Evolutionary conservation across 441 rosid genomes (phyloP).

Genomic region (Mallotus repandus): DNA sequence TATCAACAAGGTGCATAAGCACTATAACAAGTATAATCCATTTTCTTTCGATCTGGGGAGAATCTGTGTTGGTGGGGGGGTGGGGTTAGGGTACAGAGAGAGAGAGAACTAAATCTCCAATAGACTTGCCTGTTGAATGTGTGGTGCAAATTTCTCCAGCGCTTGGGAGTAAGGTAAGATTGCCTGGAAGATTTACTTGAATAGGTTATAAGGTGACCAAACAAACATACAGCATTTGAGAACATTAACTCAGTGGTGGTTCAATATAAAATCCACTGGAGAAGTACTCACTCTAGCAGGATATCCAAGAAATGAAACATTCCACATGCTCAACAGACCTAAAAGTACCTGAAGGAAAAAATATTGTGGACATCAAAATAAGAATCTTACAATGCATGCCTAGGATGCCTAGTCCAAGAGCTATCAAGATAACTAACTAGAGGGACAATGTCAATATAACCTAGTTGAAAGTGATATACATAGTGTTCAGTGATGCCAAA

Average conservation of each 20-base stretch:
- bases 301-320: constrained; percentile 91
- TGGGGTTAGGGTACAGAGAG: not conserved
- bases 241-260: constrained; percentile 5
- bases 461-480: not conserved
- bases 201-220: constrained; percentile 3
- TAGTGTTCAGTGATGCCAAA: not conserved
- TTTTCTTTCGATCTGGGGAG: not conserved
- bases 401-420: not conserved
- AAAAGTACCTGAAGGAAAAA: constrained; percentile 64
- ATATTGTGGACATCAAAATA: constrained; percentile 20
- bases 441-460: not conserved
- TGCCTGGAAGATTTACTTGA: constrained; percentile 51
- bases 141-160: constrained; percentile 91
- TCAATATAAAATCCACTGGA: constrained; percentile 20
- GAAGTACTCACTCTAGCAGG: constrained; percentile 75
- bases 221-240: constrained; percentile 1
- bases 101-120: constrained; percentile 13
- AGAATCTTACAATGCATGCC: constrained; percentile 19
- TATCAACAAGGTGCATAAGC: constrained; percentile 16
- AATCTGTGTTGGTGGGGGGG: too few species aligned
- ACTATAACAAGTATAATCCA: constrained; percentile 2
- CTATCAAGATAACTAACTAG: not conserved
- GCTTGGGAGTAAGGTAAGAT: constrained; percentile 96
- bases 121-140: constrained; percentile 81
- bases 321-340: constrained; percentile 91